phyloP scores from a whole-genome alignment of 495 filamentous ascomycete genomes.

The Penicillium nucicola region DNA sequence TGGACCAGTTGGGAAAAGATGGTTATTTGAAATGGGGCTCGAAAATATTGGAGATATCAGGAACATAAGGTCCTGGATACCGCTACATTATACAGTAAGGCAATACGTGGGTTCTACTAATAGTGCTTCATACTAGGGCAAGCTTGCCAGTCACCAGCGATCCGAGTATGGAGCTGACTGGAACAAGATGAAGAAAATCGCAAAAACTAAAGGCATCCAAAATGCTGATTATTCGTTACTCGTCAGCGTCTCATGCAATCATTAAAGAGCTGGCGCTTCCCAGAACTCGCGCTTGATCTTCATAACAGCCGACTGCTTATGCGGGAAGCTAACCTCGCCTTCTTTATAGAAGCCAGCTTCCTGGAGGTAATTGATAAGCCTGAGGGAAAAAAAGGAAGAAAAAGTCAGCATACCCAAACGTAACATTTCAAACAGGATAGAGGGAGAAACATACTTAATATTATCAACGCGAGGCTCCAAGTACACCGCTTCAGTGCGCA shows the following conservation, averaged over 20 bases:
- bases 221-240: conserved; percentile 3
- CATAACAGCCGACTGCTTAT: conserved; percentile 90
- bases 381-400: conserved; percentile 29
- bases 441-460: conserved; percentile 58
- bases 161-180: too few relatives aligned
- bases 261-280: conserved; percentile 71
- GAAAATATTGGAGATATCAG: too few relatives aligned
- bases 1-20: too few relatives aligned
- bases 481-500: conserved; percentile 74
- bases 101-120: too few relatives aligned
- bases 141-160: too few relatives aligned
- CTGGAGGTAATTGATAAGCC: conserved; percentile 75
- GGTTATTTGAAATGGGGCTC: too few relatives aligned
- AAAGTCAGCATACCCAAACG: conserved; percentile 3
- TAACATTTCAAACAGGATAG: too few relatives aligned
- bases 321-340: conserved; percentile 80
- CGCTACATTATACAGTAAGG: too few relatives aligned
- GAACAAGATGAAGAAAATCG: too few relatives aligned
- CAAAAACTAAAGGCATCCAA: too few relatives aligned
- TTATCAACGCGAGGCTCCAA: conserved; percentile 94
- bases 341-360: conserved; percentile 83
- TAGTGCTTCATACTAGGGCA: too few relatives aligned
- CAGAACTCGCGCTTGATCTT: conserved; percentile 78
- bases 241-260: conserved; percentile 4
- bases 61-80: too few relatives aligned